Base-by-base conservation (phyloP, 2,329 filamentous ascomycete species). In the Xylaria sp. region DNA sequence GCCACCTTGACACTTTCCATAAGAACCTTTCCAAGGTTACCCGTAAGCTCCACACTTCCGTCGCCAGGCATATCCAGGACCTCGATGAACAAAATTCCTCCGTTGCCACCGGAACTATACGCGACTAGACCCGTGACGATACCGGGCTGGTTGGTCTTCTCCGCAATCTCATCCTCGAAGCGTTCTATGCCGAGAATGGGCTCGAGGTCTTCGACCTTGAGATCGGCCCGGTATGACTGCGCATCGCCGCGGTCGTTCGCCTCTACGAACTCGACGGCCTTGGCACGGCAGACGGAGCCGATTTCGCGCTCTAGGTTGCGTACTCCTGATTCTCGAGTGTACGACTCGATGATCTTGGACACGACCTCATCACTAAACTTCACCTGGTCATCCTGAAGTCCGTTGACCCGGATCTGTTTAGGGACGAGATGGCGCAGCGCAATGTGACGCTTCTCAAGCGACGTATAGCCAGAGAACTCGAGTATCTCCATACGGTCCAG, bases 401-500 rank as follows among this genome's bases (percentile, higher is more conserved):
- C 94, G 71, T 99, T 99, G 57, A 90, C 89, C 54, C 86, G 87
- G 69, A 97, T 88, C 74, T 99, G 94, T 78, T 97, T 99, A 10
- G 94, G 94, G 18, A 99, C 87, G n/a, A 99, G 80, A 74, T 99
- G 94, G 67, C 89, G 88, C 68, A 87, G 86, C 13, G 94, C 93
- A 71, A 99, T 99, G 73, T 97, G 91, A 59, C 91, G 85, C 79
- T 99, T 99, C 79, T 99, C 94, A 16, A 97, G 82, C 4, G 92
- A 97, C 0, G 94, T 99, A 78, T 99, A 99, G 66, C 94, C 94
- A 1, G 92, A 91, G 19, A 99, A 83, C 65, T 90, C 84, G 57
- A 99, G 96, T 5, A 88, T 96, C 76, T 99, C 94, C 93, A 99
- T 97, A 60, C 94, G 89, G 75, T 99, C 94, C 10, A 99, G 82